Evolutionary conservation across 2,329 filamentous ascomycete species (phyloP), one percentile per base, ranked within the genome.

Genomic region (Epichloe gansuensis): DNA sequence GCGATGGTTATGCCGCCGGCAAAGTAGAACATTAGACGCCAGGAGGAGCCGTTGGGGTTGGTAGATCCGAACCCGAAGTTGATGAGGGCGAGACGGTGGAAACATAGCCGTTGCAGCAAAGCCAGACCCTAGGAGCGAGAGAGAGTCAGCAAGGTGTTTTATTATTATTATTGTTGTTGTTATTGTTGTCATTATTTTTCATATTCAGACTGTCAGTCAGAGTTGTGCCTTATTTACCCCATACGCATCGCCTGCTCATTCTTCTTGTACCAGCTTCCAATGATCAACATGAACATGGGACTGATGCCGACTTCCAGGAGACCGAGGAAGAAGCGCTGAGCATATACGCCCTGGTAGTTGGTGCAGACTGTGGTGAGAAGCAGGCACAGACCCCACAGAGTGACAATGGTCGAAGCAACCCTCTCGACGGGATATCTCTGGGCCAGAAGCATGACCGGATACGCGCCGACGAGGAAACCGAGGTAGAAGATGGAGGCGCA

Each of bases 51-150:
- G 8, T 70, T 17, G 37, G 34, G 50, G 0, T 67, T 71, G 57
- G 82, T 83, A 58, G 82, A 76, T 1, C 80, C 80, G 9, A 83
- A 71, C 4, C 75, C 80, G 56, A 81, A 82, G 2, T 76, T 77
- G n/a, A 81, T 72, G 1, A 81, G 62, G 73, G 77, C 12, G 79
- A 80, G 52, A 82, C 76, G 73, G 80, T 79, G 9, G 76, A 79
- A 3, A 77, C 78, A n/a, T 82, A 69, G 3, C 80, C 80, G 57
- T 81, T 81, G 53, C 55, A 60, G 52, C 50, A 57, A 49, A 60
- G 59, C 46, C 58, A 59, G 4, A 70, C 54, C 0, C 69, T 69
- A 25, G 23, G 9, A 25, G 4, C 15, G 25, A 41, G 12, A 38
- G 12, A 48, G 8, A 35, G 23, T 49, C 25, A 49, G 47, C 37